A percentile compares a stretch with the other conserved stretches of the same genome.
These are phyloP conservation scores for Austroboletus eburneus DNA, from an alignment of 768 basidiomycete genomes.

Conservation along the genomic window DNA sequence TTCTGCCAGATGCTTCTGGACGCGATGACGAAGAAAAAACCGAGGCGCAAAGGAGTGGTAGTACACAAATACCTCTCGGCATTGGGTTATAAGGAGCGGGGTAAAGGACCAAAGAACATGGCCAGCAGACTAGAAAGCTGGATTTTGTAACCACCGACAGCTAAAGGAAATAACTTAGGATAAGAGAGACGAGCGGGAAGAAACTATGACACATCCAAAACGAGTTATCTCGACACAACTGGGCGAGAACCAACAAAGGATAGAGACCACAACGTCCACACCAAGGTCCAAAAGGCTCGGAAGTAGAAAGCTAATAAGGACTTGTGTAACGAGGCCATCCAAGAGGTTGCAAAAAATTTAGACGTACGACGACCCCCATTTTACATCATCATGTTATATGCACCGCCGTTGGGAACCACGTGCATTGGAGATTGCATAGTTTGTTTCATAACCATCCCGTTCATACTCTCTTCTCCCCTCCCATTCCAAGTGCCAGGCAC, in stretches of 20 bases:
- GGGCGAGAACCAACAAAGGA: conserved; percentile 9
- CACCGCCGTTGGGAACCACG: conserved; percentile 35
- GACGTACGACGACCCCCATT: background rate
- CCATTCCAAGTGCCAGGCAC: conserved; percentile 24
- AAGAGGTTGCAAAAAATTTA: background rate
- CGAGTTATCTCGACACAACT: conserved; percentile 7
- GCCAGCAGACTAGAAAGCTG: conserved; percentile 2
- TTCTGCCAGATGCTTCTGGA: conserved; percentile 10
- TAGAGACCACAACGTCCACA: conserved; percentile 9
- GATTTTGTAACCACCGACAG: conserved; percentile 13
- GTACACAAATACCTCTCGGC: conserved; percentile 23
- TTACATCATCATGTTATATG: conserved; percentile 39
- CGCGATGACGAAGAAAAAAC: background rate
- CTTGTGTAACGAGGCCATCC: conserved; percentile 8
- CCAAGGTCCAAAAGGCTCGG: conserved; percentile 12
- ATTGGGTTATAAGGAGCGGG: conserved; percentile 11
- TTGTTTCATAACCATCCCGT: conserved; percentile 34
- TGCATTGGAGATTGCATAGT: conserved; percentile 35
- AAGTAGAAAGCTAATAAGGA: conserved; percentile 8
- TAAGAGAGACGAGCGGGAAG: background rate
- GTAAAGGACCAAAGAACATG: background rate
- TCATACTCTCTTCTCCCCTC: conserved; percentile 29
- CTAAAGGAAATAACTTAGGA: conserved; percentile 10
- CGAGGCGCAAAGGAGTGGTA: conserved; percentile 21
- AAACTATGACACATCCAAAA: conserved; percentile 14